These are phyloP conservation scores for Entonaema liquescens DNA, from an alignment of 495 filamentous ascomycete genomes.

Conservation along the genomic window DNA sequence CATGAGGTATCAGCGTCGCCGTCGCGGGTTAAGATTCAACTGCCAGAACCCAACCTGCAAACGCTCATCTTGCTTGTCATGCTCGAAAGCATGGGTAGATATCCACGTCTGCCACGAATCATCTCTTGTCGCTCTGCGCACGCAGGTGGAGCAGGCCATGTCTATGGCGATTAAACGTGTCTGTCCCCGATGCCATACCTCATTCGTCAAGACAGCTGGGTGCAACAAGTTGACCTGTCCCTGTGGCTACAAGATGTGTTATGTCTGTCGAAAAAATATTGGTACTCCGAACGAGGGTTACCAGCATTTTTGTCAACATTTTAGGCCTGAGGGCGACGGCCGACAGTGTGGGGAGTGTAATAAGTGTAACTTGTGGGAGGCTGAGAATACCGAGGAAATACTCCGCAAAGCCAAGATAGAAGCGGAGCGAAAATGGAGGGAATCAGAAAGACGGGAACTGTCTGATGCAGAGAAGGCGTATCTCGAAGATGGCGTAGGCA, in stretches of 20 bases:
- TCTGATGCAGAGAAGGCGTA: constrained; percentile 58
- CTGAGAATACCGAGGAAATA: constrained; percentile 83
- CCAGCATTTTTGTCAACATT: constrained; percentile 93
- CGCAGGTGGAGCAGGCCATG: constrained; percentile 88
- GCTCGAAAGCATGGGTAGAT: constrained; percentile 69
- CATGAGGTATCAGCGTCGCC: constrained; percentile 66
- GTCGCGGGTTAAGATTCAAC: constrained; percentile 73
- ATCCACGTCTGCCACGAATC: constrained; percentile 83
- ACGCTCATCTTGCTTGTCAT: constrained; percentile 80
- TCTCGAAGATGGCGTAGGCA: constrained; percentile 53
- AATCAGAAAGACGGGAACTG: constrained; percentile 66
- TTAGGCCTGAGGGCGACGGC: constrained; percentile 75
- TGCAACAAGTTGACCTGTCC: constrained; percentile 98
- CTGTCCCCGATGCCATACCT: constrained; percentile 87
- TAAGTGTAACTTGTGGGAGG: constrained; percentile 88
- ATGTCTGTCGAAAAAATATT: constrained; percentile 77
- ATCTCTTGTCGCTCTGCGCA: constrained; percentile 82
- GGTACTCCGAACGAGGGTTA: constrained; percentile 66
- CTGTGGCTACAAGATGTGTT: constrained; percentile 99
- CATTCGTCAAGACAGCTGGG: constrained; percentile 89
- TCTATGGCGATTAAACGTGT: constrained; percentile 95
- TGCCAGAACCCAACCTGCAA: constrained; percentile 74
- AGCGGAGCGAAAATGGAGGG: constrained; percentile 84
- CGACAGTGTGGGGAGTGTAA: constrained; percentile 78
- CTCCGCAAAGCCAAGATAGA: constrained; percentile 76